These are phyloP conservation scores for Ormosia emarginata DNA, from an alignment of 306 rosid genomes.

Conservation along the genomic window DNA sequence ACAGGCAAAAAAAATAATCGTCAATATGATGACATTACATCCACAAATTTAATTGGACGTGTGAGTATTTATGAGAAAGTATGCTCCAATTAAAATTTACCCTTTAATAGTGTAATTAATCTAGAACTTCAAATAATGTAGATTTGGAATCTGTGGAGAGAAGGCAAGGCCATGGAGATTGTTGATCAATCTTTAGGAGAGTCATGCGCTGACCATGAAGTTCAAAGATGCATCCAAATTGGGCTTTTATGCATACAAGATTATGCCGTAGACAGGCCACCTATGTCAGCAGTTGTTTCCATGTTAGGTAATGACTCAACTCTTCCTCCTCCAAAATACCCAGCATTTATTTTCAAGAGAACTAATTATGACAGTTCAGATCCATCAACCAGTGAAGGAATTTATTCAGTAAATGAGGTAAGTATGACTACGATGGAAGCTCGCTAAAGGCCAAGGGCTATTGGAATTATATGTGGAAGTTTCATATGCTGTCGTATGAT, in stretches of 20 bases:
- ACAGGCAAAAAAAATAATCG: slow-evolving; percentile 56
- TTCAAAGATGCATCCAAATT: slow-evolving; percentile 58
- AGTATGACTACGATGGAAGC: slow-evolving; percentile 37
- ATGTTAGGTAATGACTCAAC: slow-evolving; percentile 44
- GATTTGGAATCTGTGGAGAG: slow-evolving; percentile 77
- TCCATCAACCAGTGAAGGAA: slow-evolving; percentile 36
- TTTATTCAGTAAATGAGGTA: slow-evolving; percentile 39
- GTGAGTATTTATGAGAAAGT: slow-evolving; percentile 35
- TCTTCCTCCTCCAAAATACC: slow-evolving; percentile 63
- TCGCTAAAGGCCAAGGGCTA: slow-evolving; percentile 13
- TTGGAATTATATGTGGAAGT: not conserved
- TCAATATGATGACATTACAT: slow-evolving; percentile 13
- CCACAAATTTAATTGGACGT: slow-evolving; percentile 56
- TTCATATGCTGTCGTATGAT: not conserved
- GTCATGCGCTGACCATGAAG: slow-evolving; percentile 26
- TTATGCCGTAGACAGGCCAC: slow-evolving; percentile 51
- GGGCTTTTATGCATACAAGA: slow-evolving; percentile 71
- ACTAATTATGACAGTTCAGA: slow-evolving; percentile 21
- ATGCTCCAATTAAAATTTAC: not conserved
- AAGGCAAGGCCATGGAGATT: slow-evolving; percentile 38
- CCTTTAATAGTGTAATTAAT: not conserved
- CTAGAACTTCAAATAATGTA: slow-evolving; percentile 11
- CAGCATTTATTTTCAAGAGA: slow-evolving; percentile 56
- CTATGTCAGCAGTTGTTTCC: slow-evolving; percentile 37
- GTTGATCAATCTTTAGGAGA: slow-evolving; percentile 43